Base-by-base conservation (phyloP, 495 filamentous ascomycete genomes). In the Aspergillus heteromorphus region DNA sequence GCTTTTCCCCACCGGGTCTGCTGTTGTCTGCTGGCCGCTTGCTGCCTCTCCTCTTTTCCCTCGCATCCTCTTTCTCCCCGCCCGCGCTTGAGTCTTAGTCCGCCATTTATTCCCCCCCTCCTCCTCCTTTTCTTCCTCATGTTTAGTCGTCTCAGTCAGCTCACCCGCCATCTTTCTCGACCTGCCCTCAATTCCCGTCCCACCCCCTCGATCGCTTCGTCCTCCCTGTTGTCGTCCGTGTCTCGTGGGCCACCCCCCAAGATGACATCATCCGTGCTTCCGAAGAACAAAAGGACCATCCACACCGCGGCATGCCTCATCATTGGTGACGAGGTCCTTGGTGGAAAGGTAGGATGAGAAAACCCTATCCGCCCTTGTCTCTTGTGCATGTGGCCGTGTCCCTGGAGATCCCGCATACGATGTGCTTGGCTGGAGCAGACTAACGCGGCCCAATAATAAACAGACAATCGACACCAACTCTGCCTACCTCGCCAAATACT, bases 271-370 rank as follows among this genome's bases (percentile, higher is more conserved):
- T 68, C 72, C 55, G 63, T 67, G 21, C 67, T 76, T 54, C 73
- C 74, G 13, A 66, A 73, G 36, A 70, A 77, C 53, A 76, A 75
- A 48, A 79, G 79, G 59, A 83, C 77, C 53, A 93, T 96, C 54
- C 83, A 91, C 64, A 97, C 92, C 45, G 93, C 93, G 25, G 93
- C 88, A 54, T 96, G 91, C 65, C 73, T 98, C 43, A 91, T 98
- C 58, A 98, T 98, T 59, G 93, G 93, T 18, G 92, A 98, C 71
- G 93, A 98, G 65, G 89, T 98, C 4, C 79, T 98, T 2, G 90
- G 89, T n/a, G 93, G 93, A 56, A 98, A 98, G 87, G 92, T 89
- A 64, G 23, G 23, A 27, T 7, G 9, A 17, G 50, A 6, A 20
- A 7, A 8, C 23, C 27, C n/a, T 17, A 54, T 38, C 21, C 11